Percentiles rank a stretch among this genome's conserved stretches.
These are phyloP conservation scores for Salvia miltiorrhiza DNA, from an alignment of 257 asterid species.

Conservation along the genomic window DNA sequence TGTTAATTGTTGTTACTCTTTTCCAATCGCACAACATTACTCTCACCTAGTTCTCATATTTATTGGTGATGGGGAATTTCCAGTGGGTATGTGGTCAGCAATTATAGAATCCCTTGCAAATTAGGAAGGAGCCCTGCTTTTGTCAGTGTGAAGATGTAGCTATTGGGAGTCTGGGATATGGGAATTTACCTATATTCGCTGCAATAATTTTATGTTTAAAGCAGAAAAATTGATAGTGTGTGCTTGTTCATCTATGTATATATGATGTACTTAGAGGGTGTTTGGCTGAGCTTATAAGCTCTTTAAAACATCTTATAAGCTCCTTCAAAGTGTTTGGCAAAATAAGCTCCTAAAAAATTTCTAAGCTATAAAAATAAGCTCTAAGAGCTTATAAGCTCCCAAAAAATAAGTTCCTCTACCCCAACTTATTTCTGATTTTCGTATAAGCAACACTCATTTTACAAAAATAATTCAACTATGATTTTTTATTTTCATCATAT, in stretches of 20 bases:
- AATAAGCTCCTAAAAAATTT: too few species aligned
- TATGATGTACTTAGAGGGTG: neutral
- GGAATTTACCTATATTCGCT: neutral
- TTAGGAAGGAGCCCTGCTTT: neutral
- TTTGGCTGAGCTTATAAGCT: too few species aligned
- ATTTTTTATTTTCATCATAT: too few species aligned
- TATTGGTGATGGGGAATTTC: neutral
- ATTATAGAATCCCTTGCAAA: neutral
- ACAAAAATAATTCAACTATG: too few species aligned
- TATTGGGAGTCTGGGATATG: neutral
- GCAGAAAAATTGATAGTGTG: slow-evolving; percentile 1
- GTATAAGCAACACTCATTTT: too few species aligned
- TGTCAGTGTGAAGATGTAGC: neutral
- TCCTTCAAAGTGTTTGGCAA: too few species aligned
- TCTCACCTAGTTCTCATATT: neutral
- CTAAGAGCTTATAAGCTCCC: too few species aligned
- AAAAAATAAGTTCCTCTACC: too few species aligned
- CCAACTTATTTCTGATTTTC: too few species aligned
- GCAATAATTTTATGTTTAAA: neutral
- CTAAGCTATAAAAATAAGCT: too few species aligned
- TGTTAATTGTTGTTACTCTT: neutral
- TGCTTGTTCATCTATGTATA: neutral
- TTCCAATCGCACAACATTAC: neutral
- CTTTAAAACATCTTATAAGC: too few species aligned
- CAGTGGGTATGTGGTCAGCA: neutral